A percentile compares a stretch with the other conserved stretches of the same genome.
Evolutionary conservation across 2,329 filamentous ascomycete genomes (phyloP).

Genomic region (Fusarium sp.): DNA sequence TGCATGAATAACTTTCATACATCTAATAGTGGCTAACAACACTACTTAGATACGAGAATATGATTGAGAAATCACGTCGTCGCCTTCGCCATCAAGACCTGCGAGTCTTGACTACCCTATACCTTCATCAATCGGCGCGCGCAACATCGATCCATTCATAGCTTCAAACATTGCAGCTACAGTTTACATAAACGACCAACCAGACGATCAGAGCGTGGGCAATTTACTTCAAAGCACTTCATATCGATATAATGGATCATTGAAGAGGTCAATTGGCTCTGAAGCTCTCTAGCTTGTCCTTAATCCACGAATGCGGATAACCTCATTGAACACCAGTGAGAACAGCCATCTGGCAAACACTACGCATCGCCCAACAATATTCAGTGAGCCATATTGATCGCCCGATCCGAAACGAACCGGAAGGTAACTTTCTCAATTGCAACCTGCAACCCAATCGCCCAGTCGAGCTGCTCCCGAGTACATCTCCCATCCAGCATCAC

Average conservation of each 20-base stretch:
- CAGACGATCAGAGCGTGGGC: rapidly evolving
- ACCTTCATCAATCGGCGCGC: rapidly evolving
- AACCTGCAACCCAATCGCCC: neutral
- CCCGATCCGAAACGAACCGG: too few relatives aligned
- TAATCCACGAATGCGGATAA: neutral
- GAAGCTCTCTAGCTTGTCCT: rapidly evolving
- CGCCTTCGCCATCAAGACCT: rapidly evolving
- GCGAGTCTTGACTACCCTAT: neutral
- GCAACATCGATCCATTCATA: neutral
- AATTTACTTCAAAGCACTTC: rapidly evolving
- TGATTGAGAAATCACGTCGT: neutral
- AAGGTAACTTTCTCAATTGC: neutral
- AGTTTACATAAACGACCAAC: too few relatives aligned
- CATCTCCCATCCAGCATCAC: neutral
- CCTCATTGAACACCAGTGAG: neutral
- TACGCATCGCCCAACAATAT: neutral
- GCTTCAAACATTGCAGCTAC: neutral
- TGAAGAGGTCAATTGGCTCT: neutral
- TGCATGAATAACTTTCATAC: rapidly evolving
- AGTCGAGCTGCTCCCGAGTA: neutral
- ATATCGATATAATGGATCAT: rapidly evolving
- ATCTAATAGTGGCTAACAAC: rapidly evolving
- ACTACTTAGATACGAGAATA: neutral
- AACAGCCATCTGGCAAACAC: neutral
- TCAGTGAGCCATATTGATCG: neutral